Evolutionary conservation across 2,329 filamentous ascomycete genomes (phyloP).

Genomic region (Blastomyces gilchristii): DNA sequence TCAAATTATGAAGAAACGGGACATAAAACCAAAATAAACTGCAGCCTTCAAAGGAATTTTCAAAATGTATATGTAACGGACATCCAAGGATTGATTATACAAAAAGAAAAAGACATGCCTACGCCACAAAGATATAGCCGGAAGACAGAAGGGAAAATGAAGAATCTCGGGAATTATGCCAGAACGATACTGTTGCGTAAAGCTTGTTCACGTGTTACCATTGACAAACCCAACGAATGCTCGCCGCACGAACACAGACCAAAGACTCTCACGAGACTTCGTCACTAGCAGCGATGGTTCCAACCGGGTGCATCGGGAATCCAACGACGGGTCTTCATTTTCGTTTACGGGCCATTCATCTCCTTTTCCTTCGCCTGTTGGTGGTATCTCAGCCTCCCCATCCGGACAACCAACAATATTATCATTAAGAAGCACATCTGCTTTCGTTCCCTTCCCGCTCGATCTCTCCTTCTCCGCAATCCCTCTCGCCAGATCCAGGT

Average conservation of each 20-base stretch:
- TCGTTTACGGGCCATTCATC: neutral
- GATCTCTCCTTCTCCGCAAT: conserved; percentile 57
- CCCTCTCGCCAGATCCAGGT: conserved; percentile 65
- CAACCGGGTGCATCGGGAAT: neutral
- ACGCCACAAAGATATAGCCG: too few relatives aligned
- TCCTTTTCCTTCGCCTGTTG: neutral
- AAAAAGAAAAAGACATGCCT: neutral
- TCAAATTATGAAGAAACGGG: too few relatives aligned
- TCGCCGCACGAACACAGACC: conserved; percentile 15
- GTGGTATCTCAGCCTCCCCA: neutral
- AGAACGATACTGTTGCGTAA: neutral
- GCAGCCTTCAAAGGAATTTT: too few relatives aligned
- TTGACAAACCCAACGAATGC: conserved; percentile 16
- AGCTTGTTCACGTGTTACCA: conserved; percentile 8
- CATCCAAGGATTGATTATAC: too few relatives aligned
- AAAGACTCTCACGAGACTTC: conserved; percentile 10
- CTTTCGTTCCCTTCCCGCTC: neutral
- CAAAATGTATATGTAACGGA: too few relatives aligned
- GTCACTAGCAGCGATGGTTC: neutral
- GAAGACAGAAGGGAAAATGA: too few relatives aligned
- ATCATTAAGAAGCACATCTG: neutral
- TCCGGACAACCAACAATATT: neutral
- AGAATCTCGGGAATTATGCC: too few relatives aligned
- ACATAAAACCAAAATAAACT: too few relatives aligned
- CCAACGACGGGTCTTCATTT: neutral